A percentile compares a stretch with the other conserved stretches of the same genome.
Evolutionary conservation across 305 asterid species (phyloP).

Genomic region (Solanum hybrid): DNA sequence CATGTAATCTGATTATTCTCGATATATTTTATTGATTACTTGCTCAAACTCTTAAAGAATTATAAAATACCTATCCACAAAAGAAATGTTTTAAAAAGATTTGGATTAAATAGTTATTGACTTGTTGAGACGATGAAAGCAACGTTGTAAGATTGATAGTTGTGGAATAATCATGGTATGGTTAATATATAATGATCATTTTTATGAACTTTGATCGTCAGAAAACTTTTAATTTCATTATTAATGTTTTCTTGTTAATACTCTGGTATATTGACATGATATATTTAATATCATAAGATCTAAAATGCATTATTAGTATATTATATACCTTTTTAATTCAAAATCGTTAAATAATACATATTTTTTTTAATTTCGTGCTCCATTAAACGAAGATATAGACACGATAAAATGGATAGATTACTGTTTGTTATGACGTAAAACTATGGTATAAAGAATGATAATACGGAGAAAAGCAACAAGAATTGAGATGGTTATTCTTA

Average conservation of each 20-base stretch:
- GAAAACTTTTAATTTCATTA: too few relatives aligned
- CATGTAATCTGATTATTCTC: not conserved
- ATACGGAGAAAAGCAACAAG: not conserved
- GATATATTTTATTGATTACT: too few relatives aligned
- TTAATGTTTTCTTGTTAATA: too few relatives aligned
- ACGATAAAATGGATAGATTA: not conserved
- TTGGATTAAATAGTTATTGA: not conserved
- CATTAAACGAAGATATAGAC: not conserved
- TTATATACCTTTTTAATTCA: not conserved
- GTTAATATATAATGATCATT: not conserved
- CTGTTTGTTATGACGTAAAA: not conserved
- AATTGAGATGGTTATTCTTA: not conserved
- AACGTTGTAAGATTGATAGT: not conserved
- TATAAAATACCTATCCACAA: not conserved
- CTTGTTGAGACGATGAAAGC: not conserved
- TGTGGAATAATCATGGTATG: not conserved
- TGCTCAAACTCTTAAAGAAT: not conserved
- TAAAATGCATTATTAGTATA: too few relatives aligned
- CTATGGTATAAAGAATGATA: not conserved
- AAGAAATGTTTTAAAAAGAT: not conserved
- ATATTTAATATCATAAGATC: not conserved
- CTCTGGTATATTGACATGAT: not conserved
- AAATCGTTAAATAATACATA: too few relatives aligned
- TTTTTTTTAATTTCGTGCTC: not conserved
- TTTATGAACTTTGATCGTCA: not conserved